Conservation (phyloP, 306 rosid genomes). For the Vigna angularis region DNA sequence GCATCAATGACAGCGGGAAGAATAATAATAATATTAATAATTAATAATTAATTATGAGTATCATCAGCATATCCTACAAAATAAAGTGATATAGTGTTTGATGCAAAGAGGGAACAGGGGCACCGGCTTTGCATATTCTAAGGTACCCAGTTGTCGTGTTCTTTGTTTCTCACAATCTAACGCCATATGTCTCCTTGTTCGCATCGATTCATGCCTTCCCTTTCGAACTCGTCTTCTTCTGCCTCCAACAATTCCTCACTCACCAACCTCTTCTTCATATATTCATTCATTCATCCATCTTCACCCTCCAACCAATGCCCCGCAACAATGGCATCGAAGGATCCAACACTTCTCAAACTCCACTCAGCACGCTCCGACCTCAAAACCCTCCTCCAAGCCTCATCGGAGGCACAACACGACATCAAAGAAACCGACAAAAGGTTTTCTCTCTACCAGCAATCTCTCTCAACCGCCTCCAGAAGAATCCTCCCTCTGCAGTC, state of each 20-base stretch:
- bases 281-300: neutral
- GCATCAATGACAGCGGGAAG: too few relatives aligned
- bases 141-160: neutral
- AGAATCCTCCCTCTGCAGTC: conserved; percentile 75
- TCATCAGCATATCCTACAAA: neutral
- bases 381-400: conserved; percentile 54
- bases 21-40: too few relatives aligned
- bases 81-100: neutral
- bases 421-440: conserved; percentile 58
- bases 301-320: neutral
- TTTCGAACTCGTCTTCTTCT: neutral
- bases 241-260: neutral
- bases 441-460: conserved; percentile 56
- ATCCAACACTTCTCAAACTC: conserved; percentile 49
- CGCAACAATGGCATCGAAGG: conserved; percentile 30
- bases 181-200: conserved; percentile 21
- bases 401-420: conserved; percentile 54
- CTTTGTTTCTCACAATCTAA: neutral
- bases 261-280: neutral
- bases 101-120: neutral
- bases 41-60: too few relatives aligned
- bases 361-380: conserved; percentile 66
- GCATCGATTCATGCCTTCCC: neutral
- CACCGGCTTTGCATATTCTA: conserved; percentile 27
- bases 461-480: conserved; percentile 59